Conservation (phyloP, 495 filamentous ascomycete genomes). For the Clohesyomyces aquaticus region DNA sequence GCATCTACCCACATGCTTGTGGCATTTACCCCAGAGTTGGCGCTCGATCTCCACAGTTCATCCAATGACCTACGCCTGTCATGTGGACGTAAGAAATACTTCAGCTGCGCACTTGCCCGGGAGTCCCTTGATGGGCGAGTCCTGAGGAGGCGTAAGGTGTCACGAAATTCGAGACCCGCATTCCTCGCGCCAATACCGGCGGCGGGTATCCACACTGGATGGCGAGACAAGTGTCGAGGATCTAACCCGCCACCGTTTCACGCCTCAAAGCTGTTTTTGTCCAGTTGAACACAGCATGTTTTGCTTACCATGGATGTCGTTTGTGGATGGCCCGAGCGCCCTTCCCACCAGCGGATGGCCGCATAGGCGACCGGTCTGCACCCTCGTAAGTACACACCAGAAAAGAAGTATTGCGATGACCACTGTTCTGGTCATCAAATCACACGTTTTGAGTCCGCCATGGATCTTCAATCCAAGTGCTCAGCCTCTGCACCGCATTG, state of each 20-base stretch:
- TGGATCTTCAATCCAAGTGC: too few species aligned
- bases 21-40: conserved; percentile 6
- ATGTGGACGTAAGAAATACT: conserved; percentile 23
- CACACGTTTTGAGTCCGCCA: neutral
- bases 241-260: conserved; percentile 26
- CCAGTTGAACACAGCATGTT: conserved; percentile 24
- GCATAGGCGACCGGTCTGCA: conserved; percentile 27
- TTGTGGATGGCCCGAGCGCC: conserved; percentile 24
- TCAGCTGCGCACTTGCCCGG: conserved; percentile 6
- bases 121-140: conserved; percentile 5
- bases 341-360: conserved; percentile 37
- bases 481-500: neutral
- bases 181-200: conserved; percentile 37
- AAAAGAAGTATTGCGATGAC: too few species aligned
- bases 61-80: conserved; percentile 29
- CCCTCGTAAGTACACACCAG: too few species aligned
- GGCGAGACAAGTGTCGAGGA: neutral
- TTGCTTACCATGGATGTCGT: conserved; percentile 13
- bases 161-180: conserved; percentile 34
- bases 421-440: too few species aligned
- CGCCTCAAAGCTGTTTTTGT: conserved; percentile 23
- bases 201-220: conserved; percentile 17
- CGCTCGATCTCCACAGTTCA: conserved; percentile 16
- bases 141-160: conserved; percentile 17
- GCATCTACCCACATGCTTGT: conserved; percentile 4